Evolutionary conservation across 108 stramenopile genomes (phyloP), one percentile per base, ranked within the genome.

Genomic region (Nitzschia sp.): DNA sequence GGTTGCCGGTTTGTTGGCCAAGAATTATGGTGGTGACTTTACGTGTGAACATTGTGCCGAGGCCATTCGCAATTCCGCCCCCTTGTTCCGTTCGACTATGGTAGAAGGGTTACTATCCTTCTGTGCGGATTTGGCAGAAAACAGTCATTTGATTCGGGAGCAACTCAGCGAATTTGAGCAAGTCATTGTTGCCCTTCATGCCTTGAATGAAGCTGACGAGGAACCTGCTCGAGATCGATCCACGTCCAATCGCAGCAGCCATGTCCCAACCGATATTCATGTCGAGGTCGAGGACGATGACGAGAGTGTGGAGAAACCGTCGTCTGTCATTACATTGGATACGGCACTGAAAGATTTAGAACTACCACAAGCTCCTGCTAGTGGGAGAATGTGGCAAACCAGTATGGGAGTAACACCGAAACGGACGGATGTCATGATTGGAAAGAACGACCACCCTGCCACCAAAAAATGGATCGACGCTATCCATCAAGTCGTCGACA

Each of bases 111-210:
- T 82, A 12, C 38, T 78, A 8, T 65, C 81, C 12, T 71, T 71
- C 24, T 82, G 81, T 44, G 41, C 51, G 11, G 81, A 82, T 58
- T 51, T 82, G 7, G 11, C 63, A 11, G 53, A 58, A 39, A 71
- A 67, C 51, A 57, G 59, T 25, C 54, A 63, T 5, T 38, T 66
- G 56, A 78, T 82, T 19, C 63, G 59, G 34, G 65, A 20, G 19
- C 65, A 78, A 19, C 50, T 82, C 60, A 75, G 53, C 34, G 77
- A 78, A 42, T 82, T 75, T 64, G 81, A 82, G 21, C 63, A 65
- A 51, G 67, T 64, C 22, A 62, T 70, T 19, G 65, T 65, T 2
- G 64, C 70, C 41, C 46, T 60, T 21, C 69, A 51, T 22, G 51
- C 69, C 7, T 42, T 70, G 37, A 51, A 59, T 41, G 57, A 50